Evolutionary conservation across 73 alveolate species (phyloP).

Genomic region (Paraurostyla sp.): DNA sequence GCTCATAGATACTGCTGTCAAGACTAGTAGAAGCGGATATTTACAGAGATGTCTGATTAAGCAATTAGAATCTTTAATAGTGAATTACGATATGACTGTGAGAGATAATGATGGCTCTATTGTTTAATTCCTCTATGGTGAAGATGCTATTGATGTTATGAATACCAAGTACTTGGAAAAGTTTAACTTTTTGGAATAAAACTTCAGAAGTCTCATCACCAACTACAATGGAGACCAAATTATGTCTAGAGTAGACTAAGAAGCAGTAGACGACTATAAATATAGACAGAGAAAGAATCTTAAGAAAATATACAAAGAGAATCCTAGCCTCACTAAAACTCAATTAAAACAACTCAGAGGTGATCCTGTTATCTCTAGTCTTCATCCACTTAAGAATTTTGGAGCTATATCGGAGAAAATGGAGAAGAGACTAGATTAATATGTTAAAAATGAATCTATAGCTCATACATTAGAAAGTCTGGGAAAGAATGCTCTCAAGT

Average conservation of each 20-base stretch:
- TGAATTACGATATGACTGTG: slow-evolving; percentile 96
- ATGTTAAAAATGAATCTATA: slow-evolving; percentile 79
- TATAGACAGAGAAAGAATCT: neutral
- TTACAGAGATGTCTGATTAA: slow-evolving; percentile 97
- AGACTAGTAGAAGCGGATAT: slow-evolving; percentile 98
- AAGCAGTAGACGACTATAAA: slow-evolving; percentile 69
- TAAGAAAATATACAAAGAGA: slow-evolving; percentile 51
- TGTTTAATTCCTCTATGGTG: slow-evolving; percentile 97
- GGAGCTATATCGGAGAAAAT: slow-evolving; percentile 85
- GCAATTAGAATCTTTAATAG: slow-evolving; percentile 94
- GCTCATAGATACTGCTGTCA: slow-evolving; percentile 99
- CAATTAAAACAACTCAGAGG: slow-evolving; percentile 36
- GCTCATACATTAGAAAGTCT: slow-evolving; percentile 48
- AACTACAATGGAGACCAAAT: slow-evolving; percentile 84
- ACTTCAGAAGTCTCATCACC: slow-evolving; percentile 81
- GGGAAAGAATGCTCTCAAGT: slow-evolving; percentile 61
- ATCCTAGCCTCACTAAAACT: slow-evolving; percentile 2
- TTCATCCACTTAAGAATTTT: slow-evolving; percentile 89
- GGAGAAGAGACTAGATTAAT: slow-evolving; percentile 40
- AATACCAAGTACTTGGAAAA: slow-evolving; percentile 91
- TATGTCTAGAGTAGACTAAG: slow-evolving; percentile 76
- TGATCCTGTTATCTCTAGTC: slow-evolving; percentile 88
- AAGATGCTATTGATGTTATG: slow-evolving; percentile 96
- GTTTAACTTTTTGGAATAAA: slow-evolving; percentile 92
- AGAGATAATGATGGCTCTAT: slow-evolving; percentile 98